Evolutionary conservation across 2,329 filamentous ascomycete genomes (phyloP).

Genomic region (Claviceps arundinis): DNA sequence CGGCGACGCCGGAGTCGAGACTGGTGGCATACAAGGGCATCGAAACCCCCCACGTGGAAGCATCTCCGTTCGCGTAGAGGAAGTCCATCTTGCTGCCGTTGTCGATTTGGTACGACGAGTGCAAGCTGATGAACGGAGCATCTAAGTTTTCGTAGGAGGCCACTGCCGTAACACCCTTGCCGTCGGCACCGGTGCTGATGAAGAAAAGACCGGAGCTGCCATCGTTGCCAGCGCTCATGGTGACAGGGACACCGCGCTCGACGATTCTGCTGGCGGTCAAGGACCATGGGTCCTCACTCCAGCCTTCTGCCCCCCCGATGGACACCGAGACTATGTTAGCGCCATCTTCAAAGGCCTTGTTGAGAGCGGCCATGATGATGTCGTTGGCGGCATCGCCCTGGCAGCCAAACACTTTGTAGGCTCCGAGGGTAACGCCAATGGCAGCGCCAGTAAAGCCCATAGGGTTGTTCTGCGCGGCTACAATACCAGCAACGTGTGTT

Average conservation of each 20-base stretch:
- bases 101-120: conserved; percentile 23
- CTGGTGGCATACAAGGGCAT: conserved; percentile 16
- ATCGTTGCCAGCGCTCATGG: conserved; percentile 30
- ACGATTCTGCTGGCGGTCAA: conserved; percentile 27
- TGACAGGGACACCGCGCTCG: conserved; percentile 26
- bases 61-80: background rate
- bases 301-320: conserved; percentile 9
- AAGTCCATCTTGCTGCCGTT: background rate
- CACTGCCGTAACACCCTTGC: conserved; percentile 27
- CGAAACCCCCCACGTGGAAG: conserved; percentile 6
- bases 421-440: conserved; percentile 24
- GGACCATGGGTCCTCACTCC: conserved; percentile 18
- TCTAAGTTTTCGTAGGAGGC: conserved; percentile 29
- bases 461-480: conserved; percentile 25
- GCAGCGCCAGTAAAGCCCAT: conserved; percentile 26
- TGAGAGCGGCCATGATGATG: conserved; percentile 24
- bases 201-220: conserved; percentile 28
- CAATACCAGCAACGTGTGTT: conserved; percentile 31
- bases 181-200: conserved; percentile 24
- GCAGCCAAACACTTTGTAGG: conserved; percentile 26
- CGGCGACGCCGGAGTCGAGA: conserved; percentile 21
- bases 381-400: conserved; percentile 19
- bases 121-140: conserved; percentile 24
- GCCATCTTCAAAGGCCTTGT: conserved; percentile 26
- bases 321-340: conserved; percentile 19